Evolutionary conservation across 257 asterid genomes (phyloP).

Genomic region (Voacanga thouarsii): DNA sequence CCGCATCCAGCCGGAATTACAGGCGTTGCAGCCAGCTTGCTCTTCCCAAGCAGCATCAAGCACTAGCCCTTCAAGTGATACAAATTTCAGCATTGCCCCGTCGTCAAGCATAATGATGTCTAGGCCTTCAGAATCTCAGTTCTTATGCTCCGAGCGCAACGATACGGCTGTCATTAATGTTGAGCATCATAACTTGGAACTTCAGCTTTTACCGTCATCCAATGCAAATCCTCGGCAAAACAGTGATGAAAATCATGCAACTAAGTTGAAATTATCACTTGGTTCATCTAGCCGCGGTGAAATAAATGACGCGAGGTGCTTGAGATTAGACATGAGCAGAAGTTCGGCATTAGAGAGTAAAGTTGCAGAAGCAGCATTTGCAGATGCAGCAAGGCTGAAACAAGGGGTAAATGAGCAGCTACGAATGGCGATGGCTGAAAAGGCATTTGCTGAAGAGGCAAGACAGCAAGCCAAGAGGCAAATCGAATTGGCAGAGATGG

Average conservation of each 20-base stretch:
- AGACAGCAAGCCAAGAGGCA: conserved; percentile 52
- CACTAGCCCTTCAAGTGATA: conserved; percentile 47
- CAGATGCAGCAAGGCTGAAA: conserved; percentile 20
- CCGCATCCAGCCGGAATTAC: conserved; percentile 29
- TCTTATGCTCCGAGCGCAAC: background rate
- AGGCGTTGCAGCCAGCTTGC: conserved; percentile 35
- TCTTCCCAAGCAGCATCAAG: conserved; percentile 53
- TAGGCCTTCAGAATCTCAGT: conserved; percentile 17
- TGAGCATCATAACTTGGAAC: conserved; percentile 46
- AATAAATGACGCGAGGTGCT: background rate
- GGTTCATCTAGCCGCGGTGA: conserved; percentile 21
- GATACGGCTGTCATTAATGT: background rate
- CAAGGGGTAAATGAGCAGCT: conserved; percentile 40
- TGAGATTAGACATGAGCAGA: conserved; percentile 8
- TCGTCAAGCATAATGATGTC: conserved; percentile 20
- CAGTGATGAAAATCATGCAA: conserved; percentile 17
- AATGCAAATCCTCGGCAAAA: conserved; percentile 15
- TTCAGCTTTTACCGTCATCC: conserved; percentile 50
- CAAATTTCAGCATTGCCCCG: conserved; percentile 25
- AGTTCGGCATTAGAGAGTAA: background rate
- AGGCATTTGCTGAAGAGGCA: conserved; percentile 63
- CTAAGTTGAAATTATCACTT: conserved; percentile 28
- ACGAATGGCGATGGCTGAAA: conserved; percentile 53
- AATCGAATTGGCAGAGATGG: conserved; percentile 58
- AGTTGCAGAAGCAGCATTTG: conserved; percentile 2